Evolutionary conservation across 345 rosid genomes (phyloP), one percentile per base, ranked within the genome.

Genomic region (Nephelium lappaceum): DNA sequence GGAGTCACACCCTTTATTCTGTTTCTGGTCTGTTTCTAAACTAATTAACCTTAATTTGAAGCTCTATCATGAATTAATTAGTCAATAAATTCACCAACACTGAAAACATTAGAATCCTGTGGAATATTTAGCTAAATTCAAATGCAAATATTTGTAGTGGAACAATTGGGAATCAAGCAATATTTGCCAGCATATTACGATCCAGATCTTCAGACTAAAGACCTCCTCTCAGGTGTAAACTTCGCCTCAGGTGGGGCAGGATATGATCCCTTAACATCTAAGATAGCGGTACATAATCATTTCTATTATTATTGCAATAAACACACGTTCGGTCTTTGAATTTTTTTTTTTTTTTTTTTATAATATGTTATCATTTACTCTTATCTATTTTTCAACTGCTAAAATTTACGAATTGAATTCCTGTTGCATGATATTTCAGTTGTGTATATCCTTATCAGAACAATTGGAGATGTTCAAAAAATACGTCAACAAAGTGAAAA

Each of bases 231-330:
- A 0, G 97, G 98, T 0, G 95, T 92, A 31, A 84, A 80, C 72
- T 91, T 93, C 73, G 98, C 93, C 42, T 91, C 97, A 0, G 88
- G 90, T 14, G 98, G 91, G 47, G 19, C 87, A 4, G 98, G 98
- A 23, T 93, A 74, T 21, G 88, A 84, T 82, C 91, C 91, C 43
- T 15, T 66, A 25, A 93, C 97, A 36, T 68, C 90, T 41, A 79
- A 67, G 66, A 16, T 85, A 49, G 75, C 12, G 77, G 97, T 89
- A 86, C 77, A 18, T 4, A 74, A 9, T 31, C 6, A 64, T 49
- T 31, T 53, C 16, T 3, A 9, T 72, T 58, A 49, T 49, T 49
- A 49, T 4, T 49, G 16, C 19, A 49, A 49, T 16, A 49, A 49
- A 49, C 55, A 14, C 55, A 49, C 12, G 16, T 49, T 49, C 19